Base-by-base conservation (phyloP, 768 basidiomycete species). In the Hortiboletus campestris region DNA sequence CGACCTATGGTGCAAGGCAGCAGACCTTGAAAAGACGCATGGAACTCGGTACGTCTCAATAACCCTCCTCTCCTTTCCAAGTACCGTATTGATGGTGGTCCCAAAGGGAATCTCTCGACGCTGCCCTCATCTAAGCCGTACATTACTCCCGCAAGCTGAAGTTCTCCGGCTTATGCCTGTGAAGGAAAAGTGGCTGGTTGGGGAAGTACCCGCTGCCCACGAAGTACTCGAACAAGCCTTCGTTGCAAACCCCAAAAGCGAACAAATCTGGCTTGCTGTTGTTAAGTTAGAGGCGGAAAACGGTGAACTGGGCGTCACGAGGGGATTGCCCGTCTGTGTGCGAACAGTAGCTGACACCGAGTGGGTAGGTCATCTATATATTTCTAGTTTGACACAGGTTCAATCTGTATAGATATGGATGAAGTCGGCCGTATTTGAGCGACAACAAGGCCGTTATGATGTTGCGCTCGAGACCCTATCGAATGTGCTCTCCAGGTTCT, bases 151-250 rank as follows among this genome's bases (percentile, higher is more conserved):
- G 0, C 92, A 94, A 62, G 95, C 94, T 2, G 96, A 98, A 71
- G 90, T 94, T 0, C 77, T 99, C 6, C 98, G 97, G 97, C 80
- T 98, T 32, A 98, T 98, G 94, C 83, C 88, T 48, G 97, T 96
- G 4, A 99, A 99, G 74, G 96, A 98, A 76, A 91, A 93, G 69
- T 99, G 96, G 96, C 67, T 93, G 16, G 76, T 80, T 12, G 91
- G 91, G 8, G 91, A 98, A 65, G 91, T 98, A 14, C 84, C 87
- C 2, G 89, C 86, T n/a, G 93, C 97, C 2, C 88, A 94, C 35
- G 84, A 86, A 60, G 89, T 96, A 14, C 84, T 98, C 14, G 91
- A 88, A 57, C 81, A 82, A 38, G 94, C 97, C 0, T 98, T 98
- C 78, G 83, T 89, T 49, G 91, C 93, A 52, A 98, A 98, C 67